A percentile compares a stretch with the other conserved stretches of the same genome.
Evolutionary conservation across 1,284 basidiomycete genomes (phyloP).

Genomic region (Tremellales sp.): DNA sequence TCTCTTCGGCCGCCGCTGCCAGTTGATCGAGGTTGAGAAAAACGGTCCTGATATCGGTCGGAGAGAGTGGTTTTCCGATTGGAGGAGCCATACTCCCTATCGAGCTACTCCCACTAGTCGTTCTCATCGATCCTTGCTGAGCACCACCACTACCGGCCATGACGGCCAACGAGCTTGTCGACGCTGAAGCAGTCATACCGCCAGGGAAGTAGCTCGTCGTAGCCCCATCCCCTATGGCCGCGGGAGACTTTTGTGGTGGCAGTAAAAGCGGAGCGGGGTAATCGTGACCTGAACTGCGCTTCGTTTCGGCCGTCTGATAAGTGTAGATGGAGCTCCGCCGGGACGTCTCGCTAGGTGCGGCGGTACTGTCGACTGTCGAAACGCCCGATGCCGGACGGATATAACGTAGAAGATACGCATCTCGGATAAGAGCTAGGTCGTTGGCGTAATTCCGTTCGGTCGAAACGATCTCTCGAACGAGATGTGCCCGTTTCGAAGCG

Average conservation of each 20-base stretch:
- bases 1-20: constrained; percentile 64
- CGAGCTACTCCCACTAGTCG: neutral
- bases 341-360: constrained; percentile 14
- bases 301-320: constrained; percentile 29
- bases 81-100: constrained; percentile 14
- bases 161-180: constrained; percentile 2
- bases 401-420: constrained; percentile 62
- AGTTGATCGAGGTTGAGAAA: constrained; percentile 76
- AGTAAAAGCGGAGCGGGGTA: neutral
- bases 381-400: constrained; percentile 28
- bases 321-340: constrained; percentile 29
- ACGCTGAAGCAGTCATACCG: constrained; percentile 5
- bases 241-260: constrained; percentile 15
- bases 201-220: constrained; percentile 8
- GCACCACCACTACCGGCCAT: constrained; percentile 3
- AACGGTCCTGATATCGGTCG: constrained; percentile 66
- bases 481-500: constrained; percentile 71
- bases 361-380: constrained; percentile 13
- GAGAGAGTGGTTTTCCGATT: constrained; percentile 58
- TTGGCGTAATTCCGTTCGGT: constrained; percentile 84
- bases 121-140: neutral
- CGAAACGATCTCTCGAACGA: constrained; percentile 73
- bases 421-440: constrained; percentile 77
- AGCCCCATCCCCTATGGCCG: neutral
- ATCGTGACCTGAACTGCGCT: constrained; percentile 16